These are phyloP conservation scores for Dothidotthia symphoricarpi DNA, from an alignment of 2,329 filamentous ascomycete genomes.

Conservation along the genomic window DNA sequence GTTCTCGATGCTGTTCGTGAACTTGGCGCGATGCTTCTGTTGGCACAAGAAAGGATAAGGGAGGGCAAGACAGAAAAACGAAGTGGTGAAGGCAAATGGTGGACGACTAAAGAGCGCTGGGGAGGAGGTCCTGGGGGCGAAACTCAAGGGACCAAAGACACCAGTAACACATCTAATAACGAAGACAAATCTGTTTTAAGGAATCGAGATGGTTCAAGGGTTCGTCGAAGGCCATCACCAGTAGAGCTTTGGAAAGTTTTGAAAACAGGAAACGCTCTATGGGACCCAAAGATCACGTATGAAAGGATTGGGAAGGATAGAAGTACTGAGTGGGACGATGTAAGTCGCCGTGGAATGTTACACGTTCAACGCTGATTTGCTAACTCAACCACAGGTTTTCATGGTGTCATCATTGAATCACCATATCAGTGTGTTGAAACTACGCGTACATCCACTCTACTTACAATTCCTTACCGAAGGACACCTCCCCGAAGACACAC, in stretches of 20 bases:
- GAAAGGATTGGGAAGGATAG: constrained; percentile 56
- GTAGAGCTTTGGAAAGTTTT: constrained; percentile 55
- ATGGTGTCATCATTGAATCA: constrained; percentile 63
- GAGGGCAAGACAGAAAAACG: constrained; percentile 52
- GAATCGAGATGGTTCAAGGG: constrained; percentile 28
- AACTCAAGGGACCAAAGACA: constrained; percentile 35
- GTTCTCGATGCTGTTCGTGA: constrained; percentile 58
- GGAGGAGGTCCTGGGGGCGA: constrained; percentile 54
- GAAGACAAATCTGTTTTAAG: constrained; percentile 37
- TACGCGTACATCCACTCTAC: constrained; percentile 58
- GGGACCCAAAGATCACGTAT: constrained; percentile 59
- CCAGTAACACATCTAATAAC: constrained; percentile 24
- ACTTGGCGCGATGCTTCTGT: constrained; percentile 55
- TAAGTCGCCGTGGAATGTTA: constrained; percentile 37
- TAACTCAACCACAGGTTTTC: constrained; percentile 54
- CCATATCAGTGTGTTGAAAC: constrained; percentile 59
- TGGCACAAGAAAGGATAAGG: constrained; percentile 61
- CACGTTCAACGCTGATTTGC: not conserved
- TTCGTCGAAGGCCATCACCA: constrained; percentile 45
- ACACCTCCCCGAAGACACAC: constrained; percentile 22
- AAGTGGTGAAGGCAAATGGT: constrained; percentile 60
- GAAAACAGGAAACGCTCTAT: constrained; percentile 51
- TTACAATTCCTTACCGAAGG: constrained; percentile 55
- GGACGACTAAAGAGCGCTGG: constrained; percentile 57
- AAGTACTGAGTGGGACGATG: constrained; percentile 53